Evolutionary conservation across 2,329 filamentous ascomycete species (phyloP), one percentile per base, ranked within the genome.

Genomic region (Hypoxylon rubiginosum): DNA sequence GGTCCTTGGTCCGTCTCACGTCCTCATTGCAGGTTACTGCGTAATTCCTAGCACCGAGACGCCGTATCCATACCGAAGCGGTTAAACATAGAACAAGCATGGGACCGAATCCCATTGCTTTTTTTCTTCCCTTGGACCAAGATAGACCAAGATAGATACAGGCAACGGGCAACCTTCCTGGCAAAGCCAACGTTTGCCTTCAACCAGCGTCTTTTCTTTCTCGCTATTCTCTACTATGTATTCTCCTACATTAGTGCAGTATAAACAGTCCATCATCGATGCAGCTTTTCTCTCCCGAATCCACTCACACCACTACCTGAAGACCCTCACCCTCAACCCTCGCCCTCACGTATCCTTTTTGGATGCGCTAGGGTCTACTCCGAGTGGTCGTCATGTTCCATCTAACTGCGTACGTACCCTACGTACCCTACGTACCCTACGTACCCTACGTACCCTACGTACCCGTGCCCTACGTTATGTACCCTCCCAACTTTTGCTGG

Each of bases 71-170:
- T 70, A 63, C 64, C 67, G 67, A 72, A 70, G 72, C 71, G 64
- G 73, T 75, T 74, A 76, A 75, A 76, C 72, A 70, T 70, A 71
- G 66, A 67, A 69, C 60, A 64, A 59, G 62, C 72, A 72, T 66
- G 70, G 71, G 71, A 56, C 62, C 66, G 63, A 63, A 72, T 72
- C 68, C 66, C 63, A 70, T 61, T 64, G 60, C 63, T 62, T 62
- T 67, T 67, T 65, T 59, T 65, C 66, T 64, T 26, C 45, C 21
- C 34, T 59, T 51, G 51, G 32, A 46, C 19, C 46, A 54, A 30
- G 17, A 8, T 30, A 39, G n/a, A n/a, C n/a, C n/a, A n/a, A n/a
- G n/a, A n/a, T n/a, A n/a, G n/a, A n/a, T n/a, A n/a, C n/a, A n/a
- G n/a, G 46, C 19, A 58, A 32, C 21, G 52, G n/a, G 30, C 48